A percentile compares a stretch with the other conserved stretches of the same genome.
phyloP scores from a whole-genome alignment of 176 grass and related monocot genomes.

The Pontederia paniculata region DNA sequence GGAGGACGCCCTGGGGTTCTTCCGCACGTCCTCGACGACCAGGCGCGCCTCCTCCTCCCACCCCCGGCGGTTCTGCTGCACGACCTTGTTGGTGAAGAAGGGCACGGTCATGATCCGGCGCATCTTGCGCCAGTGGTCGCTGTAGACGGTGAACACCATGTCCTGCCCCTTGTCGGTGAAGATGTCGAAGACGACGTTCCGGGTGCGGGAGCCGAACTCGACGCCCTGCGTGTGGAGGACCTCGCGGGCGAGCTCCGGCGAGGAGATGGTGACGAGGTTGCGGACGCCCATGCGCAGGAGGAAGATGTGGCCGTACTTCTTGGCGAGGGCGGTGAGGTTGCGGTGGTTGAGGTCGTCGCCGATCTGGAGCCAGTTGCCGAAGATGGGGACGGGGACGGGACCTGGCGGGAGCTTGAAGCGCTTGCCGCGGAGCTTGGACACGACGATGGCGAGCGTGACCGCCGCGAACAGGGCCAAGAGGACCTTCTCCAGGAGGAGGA shows the following conservation, averaged over 20 bases:
- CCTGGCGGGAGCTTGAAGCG: slow-evolving; percentile 50
- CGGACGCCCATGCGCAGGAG: slow-evolving; percentile 85
- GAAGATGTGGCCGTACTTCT: slow-evolving; percentile 71
- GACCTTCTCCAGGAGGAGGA: slow-evolving; percentile 64
- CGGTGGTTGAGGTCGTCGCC: slow-evolving; percentile 92
- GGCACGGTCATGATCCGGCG: slow-evolving; percentile 92
- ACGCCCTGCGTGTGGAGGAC: slow-evolving; percentile 94
- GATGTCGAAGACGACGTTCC: slow-evolving; percentile 96
- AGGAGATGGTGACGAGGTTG: slow-evolving; percentile 84
- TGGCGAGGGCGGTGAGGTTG: slow-evolving; percentile 55
- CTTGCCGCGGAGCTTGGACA: slow-evolving; percentile 65
- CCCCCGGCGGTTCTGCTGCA: slow-evolving; percentile 57
- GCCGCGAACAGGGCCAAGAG: slow-evolving; percentile 79
- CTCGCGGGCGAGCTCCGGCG: slow-evolving; percentile 67
- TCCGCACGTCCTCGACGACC: slow-evolving; percentile 60
- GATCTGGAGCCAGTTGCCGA: slow-evolving; percentile 94
- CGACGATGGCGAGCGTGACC: slow-evolving; percentile 46
- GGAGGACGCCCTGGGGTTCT: slow-evolving; percentile 26
- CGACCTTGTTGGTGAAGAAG: slow-evolving; percentile 88
- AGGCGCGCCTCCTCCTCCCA: slow-evolving; percentile 83
- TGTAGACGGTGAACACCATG: slow-evolving; percentile 95
- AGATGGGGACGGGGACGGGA: slow-evolving; percentile 43
- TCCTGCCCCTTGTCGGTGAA: slow-evolving; percentile 89
- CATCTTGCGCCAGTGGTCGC: slow-evolving; percentile 98
- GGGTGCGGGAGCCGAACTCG: slow-evolving; percentile 93